Conservation (phyloP, 1,284 basidiomycete species). For the Irpex sp. region DNA sequence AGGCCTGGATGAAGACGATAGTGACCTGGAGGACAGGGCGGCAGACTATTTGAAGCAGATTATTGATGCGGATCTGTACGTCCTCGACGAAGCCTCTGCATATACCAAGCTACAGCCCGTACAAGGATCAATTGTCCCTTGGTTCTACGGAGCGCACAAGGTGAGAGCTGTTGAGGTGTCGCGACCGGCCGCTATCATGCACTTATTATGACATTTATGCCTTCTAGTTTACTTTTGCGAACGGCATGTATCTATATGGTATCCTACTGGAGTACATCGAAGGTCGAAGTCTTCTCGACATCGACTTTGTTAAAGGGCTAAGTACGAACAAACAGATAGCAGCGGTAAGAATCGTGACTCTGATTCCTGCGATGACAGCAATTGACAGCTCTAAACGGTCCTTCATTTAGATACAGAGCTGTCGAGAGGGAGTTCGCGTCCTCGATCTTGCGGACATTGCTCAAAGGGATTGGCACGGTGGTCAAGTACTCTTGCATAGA, state of each 20-base stretch:
- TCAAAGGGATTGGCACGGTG: slow-evolving; percentile 4
- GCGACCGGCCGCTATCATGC: background rate
- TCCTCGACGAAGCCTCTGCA: background rate
- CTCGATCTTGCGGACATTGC: slow-evolving; percentile 3
- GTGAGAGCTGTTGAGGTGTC: background rate
- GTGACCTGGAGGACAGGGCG: background rate
- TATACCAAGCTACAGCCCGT: slow-evolving; percentile 4
- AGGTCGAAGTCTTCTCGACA: background rate
- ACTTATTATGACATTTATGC: background rate
- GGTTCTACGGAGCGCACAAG: slow-evolving; percentile 6
- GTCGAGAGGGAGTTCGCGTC: slow-evolving; percentile 4
- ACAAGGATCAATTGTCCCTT: slow-evolving; percentile 6
- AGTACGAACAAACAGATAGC: background rate
- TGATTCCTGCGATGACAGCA: background rate
- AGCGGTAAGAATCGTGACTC: background rate
- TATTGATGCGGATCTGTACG: background rate
- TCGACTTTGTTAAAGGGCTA: background rate
- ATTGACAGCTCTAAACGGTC: background rate
- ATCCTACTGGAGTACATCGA: slow-evolving; percentile 3
- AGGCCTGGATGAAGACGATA: background rate
- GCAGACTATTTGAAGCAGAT: background rate
- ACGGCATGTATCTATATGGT: background rate
- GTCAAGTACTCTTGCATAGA: slow-evolving; percentile 2
- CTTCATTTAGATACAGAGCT: slow-evolving; percentile 5
- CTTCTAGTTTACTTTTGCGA: slow-evolving; percentile 1